Percentiles rank a stretch among this genome's conserved stretches.
Evolutionary conservation across 2,329 filamentous ascomycete species (phyloP).

Genomic region (Claviceps africana): DNA sequence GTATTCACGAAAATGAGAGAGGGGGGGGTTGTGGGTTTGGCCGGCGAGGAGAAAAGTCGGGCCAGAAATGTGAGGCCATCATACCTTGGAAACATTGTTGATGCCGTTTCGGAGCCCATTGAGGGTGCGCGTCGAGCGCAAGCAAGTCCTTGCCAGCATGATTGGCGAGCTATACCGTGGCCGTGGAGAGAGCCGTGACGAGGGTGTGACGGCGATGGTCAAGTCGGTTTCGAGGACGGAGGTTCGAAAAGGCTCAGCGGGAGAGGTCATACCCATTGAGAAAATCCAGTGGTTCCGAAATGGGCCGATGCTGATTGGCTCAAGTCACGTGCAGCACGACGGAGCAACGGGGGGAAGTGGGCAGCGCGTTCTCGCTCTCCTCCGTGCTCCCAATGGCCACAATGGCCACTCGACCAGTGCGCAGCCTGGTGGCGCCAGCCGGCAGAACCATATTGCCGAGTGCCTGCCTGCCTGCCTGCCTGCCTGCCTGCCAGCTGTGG

Average conservation of each 20-base stretch:
- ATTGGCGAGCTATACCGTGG: constrained; percentile 34
- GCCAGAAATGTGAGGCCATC: constrained; percentile 21
- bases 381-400: no score
- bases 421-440: neutral
- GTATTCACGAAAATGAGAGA: constrained; percentile 5
- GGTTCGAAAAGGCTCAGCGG: constrained; percentile 24
- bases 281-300: constrained; percentile 31
- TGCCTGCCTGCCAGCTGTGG: no score
- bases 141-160: constrained; percentile 88
- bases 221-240: constrained; percentile 23
- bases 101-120: constrained; percentile 62
- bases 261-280: constrained; percentile 22
- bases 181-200: constrained; percentile 23
- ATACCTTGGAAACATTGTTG: constrained; percentile 60
- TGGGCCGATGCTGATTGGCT: constrained; percentile 28
- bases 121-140: constrained; percentile 79
- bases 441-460: neutral
- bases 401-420: neutral
- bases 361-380: no score
- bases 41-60: neutral
- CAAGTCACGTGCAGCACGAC: constrained; percentile 20
- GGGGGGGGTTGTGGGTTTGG: neutral
- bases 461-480: no score
- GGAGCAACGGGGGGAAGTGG: no score
- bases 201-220: constrained; percentile 21